phyloP scores from a whole-genome alignment of 108 stramenopile genomes.

The Pseudonitzschia pungens region DNA sequence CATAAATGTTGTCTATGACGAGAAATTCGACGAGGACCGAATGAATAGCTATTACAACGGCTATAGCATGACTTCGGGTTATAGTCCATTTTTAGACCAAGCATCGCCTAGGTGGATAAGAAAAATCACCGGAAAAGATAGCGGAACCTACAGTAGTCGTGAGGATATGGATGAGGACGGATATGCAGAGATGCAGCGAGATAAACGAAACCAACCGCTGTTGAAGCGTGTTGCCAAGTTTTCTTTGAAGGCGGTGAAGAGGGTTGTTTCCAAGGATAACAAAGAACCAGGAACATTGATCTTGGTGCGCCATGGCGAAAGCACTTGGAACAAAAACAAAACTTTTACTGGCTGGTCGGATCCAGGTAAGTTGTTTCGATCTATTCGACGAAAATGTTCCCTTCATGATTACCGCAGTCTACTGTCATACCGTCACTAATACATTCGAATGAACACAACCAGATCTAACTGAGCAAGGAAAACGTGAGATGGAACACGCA shows the following conservation, averaged over 20 bases:
- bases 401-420: neutral
- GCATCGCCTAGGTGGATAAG: neutral
- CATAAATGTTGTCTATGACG: neutral
- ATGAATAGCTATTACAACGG: slow-evolving; percentile 11
- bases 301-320: slow-evolving; percentile 84
- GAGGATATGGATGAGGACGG: slow-evolving; percentile 55
- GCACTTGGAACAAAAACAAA: slow-evolving; percentile 70
- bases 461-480: slow-evolving; percentile 69
- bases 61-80: slow-evolving; percentile 31
- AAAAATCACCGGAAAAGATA: neutral
- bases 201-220: slow-evolving; percentile 15
- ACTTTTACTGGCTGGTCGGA: slow-evolving; percentile 87
- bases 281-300: slow-evolving; percentile 80
- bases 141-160: neutral
- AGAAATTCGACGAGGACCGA: neutral
- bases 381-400: slow-evolving; percentile 11
- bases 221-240: slow-evolving; percentile 5
- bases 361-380: slow-evolving; percentile 25
- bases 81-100: slow-evolving; percentile 21
- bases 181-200: slow-evolving; percentile 37
- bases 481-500: slow-evolving; percentile 59
- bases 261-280: neutral
- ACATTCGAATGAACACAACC: neutral
- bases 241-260: slow-evolving; percentile 18
- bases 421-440: slow-evolving; percentile 13